These are phyloP conservation scores for Penicillium aurantiogriseum DNA, from an alignment of 2,329 filamentous ascomycete genomes.

Conservation along the genomic window DNA sequence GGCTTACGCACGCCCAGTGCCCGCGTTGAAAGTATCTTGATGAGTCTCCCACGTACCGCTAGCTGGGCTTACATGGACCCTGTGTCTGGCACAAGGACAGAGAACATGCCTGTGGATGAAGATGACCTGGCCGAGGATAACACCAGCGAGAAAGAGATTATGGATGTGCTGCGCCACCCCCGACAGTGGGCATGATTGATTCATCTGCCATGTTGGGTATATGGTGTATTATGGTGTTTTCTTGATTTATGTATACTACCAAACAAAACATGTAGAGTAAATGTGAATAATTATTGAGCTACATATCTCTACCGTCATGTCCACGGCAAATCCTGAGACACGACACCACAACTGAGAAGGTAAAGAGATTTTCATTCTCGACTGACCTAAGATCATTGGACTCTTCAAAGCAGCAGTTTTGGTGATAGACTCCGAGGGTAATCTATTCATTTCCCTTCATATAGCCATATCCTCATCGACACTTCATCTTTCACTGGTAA, in stretches of 20 bases:
- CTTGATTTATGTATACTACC: conserved; percentile 2
- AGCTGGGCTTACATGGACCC: conserved; percentile 93
- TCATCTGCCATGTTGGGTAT: neutral
- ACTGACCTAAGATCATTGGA: neutral
- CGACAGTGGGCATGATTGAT: conserved; percentile 55
- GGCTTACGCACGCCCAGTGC: conserved; percentile 89
- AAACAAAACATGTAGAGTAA: neutral
- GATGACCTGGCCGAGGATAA: conserved; percentile 36
- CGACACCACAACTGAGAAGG: neutral
- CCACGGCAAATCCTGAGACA: neutral
- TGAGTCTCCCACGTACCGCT: conserved; percentile 92
- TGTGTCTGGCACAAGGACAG: conserved; percentile 45
- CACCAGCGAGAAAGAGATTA: conserved; percentile 67
- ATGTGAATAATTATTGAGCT: conserved; percentile 2
- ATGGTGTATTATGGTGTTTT: neutral
- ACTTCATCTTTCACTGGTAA: conserved; percentile 20
- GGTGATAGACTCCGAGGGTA: too few species aligned
- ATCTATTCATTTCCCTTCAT: too few species aligned
- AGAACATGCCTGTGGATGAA: conserved; percentile 49
- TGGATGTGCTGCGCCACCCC: conserved; percentile 67
- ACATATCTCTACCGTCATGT: neutral
- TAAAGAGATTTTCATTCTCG: neutral
- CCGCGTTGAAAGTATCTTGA: conserved; percentile 92
- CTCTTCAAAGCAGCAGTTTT: too few species aligned
- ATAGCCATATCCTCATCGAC: accelerated